A percentile compares a stretch with the other conserved stretches of the same genome.
Evolutionary conservation across 306 rosid species (phyloP).

Genomic region (Pterocarpus macrocarpus): DNA sequence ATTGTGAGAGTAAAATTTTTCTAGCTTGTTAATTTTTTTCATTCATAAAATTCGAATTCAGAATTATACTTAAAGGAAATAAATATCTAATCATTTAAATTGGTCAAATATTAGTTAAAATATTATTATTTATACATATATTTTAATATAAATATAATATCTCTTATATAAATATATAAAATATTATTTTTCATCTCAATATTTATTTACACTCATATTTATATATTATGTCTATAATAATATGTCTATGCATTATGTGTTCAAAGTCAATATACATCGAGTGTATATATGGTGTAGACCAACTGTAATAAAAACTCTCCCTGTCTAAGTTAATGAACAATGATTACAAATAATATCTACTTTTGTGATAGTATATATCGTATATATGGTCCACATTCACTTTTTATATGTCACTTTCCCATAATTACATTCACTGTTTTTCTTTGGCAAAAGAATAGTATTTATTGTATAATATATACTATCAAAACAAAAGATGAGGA

Average conservation of each 20-base stretch:
- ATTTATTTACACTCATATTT: too few species aligned
- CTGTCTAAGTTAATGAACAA: background rate
- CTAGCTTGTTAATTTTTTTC: too few species aligned
- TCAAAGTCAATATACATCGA: background rate
- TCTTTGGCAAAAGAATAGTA: background rate
- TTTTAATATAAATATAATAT: too few species aligned
- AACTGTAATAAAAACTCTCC: background rate
- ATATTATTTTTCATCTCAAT: too few species aligned
- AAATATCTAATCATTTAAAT: too few species aligned
- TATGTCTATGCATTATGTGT: background rate
- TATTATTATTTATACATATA: too few species aligned
- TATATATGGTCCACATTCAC: slow-evolving; percentile 33
- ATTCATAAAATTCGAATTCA: too few species aligned
- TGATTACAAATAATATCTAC: slow-evolving; percentile 14
- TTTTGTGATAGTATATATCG: background rate
- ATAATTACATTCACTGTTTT: background rate
- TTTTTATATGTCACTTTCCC: slow-evolving; percentile 4
- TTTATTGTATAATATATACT: background rate
- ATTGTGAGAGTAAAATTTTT: too few species aligned
- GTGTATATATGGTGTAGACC: background rate
- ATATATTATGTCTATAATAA: too few species aligned
- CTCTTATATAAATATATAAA: too few species aligned
- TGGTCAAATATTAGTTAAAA: too few species aligned
- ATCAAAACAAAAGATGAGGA: background rate
- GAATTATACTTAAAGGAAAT: too few species aligned